These are phyloP conservation scores for Ilex paraguariensis DNA, from an alignment of 305 asterid genomes.

Conservation along the genomic window DNA sequence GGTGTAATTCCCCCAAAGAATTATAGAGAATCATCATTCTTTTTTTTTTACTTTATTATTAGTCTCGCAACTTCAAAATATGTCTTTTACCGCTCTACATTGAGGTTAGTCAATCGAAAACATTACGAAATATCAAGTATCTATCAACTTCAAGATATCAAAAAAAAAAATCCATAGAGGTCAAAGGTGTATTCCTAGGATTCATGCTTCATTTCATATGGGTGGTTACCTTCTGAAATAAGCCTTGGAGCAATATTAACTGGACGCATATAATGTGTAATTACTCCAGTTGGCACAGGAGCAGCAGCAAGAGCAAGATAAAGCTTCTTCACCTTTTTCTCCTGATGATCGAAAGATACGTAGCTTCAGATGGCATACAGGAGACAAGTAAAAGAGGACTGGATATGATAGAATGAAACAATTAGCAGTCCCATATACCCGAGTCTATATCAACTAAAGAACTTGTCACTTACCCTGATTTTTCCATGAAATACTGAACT, in stretches of 20 bases:
- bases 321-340: conserved; percentile 78
- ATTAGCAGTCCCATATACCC: neutral
- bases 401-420: no score
- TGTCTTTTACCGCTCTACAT: no score
- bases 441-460: conserved; percentile 11
- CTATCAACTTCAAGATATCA: neutral
- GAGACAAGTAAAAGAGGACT: no score
- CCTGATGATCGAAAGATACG: conserved; percentile 32
- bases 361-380: neutral
- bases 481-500: conserved; percentile 82
- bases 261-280: conserved; percentile 93
- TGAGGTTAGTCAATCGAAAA: no score
- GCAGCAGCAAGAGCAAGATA: conserved; percentile 90
- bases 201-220: neutral
- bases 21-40: no score
- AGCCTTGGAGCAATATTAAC: conserved; percentile 79
- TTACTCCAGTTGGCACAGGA: conserved; percentile 64
- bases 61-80: no score
- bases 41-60: no score
- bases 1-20: no score
- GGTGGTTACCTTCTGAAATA: conserved; percentile 55
- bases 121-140: no score
- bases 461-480: conserved; percentile 69
- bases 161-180: neutral
- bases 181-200: neutral